Base-by-base conservation (phyloP, 192 early-diverging fungal species). In the Coemansia sp. region DNA sequence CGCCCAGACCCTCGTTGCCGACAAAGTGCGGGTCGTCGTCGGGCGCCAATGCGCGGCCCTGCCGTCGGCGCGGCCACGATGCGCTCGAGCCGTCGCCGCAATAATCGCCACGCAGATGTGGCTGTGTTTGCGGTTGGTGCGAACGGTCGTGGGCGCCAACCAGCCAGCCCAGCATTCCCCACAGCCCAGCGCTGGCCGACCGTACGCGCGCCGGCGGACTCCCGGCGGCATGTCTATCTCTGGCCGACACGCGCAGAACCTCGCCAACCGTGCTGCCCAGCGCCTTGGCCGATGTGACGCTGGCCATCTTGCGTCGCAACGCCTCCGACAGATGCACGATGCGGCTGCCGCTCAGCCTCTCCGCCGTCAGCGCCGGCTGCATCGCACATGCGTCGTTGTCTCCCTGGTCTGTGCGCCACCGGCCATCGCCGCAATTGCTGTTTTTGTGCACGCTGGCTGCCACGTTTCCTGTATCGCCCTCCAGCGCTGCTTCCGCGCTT, bases 131-230 rank as follows among this genome's bases (percentile, higher is more conserved):
- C 21, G 36, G 22, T 10, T 32, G n/a, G 21, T 13, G 58, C 47
- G 49, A 10, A 60, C 67, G 22, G 36, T 61, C 57, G 15, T 62
- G 57, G n/a, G 47, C 41, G 63, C 77, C 73, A 3, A 81, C 78
- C 46, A 81, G 70, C 78, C 78, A 81, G n/a, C 73, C 78, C 48
- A 81, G 73, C 78, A 81, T 72, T 61, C 58, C 63, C 78, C 78
- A 81, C 64, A 81, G 73, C 22, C 78, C 78, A 13, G 67, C 22
- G 52, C 72, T 63, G 15, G 65, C 55, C 32, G 66, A 47, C 52
- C 71, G 77, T 60, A 69, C 40, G 37, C 72, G 71, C 11, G 63
- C 49, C 5, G 67, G 15, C 37, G 63, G 57, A 6, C 48, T 22
- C 36, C 16, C n/a, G n/a, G 63, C 37, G 12, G n/a, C 9, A n/a